Evolutionary conservation across 345 rosid genomes (phyloP), one percentile per base, ranked within the genome.

Genomic region (Stellera chamaejasme): DNA sequence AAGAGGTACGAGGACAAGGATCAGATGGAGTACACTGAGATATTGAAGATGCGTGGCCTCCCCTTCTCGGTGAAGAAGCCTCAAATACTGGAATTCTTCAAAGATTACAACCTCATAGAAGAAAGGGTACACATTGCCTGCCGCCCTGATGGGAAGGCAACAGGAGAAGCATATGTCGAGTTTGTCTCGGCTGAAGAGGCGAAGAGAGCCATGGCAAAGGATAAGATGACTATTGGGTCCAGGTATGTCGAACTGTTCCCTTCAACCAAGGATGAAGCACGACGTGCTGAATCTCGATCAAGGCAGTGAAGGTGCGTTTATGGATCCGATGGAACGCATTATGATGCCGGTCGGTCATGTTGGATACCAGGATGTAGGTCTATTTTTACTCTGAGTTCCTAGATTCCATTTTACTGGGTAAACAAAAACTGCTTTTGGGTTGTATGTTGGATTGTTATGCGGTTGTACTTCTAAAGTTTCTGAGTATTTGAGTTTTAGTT

Each of bases 171-270:
- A 13, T 91, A 67, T 57, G 96, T 83, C 56, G 96, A 85, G 78
- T 91, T 91, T 71, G 73, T 64, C 56, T 79, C 98, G 0, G 63
- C 62, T 0, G 96, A 82, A 8, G 98, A 88, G 75, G 96, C 96
- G 2, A 85, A 69, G 74, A 75, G 74, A 65, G 96, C 98, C 3
- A 91, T 91, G 98, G 56, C 63, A 63, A 91, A 80, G 74, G 95
- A 91, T 75, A 91, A 85, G 82, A 85, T 81, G 98, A 78, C 81
- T 14, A 88, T 91, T 11, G 96, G 98, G 52, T 65, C 87, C 0
- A 88, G 96, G 70, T 85, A 88, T 10, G 94, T 85, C 5, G 98
- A 91, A 77, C 60, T 91, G 62, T 91, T 91, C 68, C 92, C 98
- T 50, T 75, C 92, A 14, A 78, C 92, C 14, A 81, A 69, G 1